phyloP scores from a whole-genome alignment of 2,329 filamentous ascomycete genomes.

The Cadophora gregata region DNA sequence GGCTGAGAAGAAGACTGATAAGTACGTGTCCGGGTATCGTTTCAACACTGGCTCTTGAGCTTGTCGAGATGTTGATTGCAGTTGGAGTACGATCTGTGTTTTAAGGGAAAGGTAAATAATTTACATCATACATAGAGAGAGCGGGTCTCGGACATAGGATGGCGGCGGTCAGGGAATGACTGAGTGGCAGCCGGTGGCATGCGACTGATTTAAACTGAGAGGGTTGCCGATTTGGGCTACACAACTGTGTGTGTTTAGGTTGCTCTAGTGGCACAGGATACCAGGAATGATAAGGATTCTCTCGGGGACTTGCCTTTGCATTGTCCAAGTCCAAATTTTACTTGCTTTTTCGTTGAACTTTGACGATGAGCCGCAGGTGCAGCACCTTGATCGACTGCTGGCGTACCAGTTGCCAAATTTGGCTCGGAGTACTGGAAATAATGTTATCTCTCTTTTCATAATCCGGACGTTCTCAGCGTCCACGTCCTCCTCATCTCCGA shows the following conservation, averaged over 20 bases:
- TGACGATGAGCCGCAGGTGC: neutral
- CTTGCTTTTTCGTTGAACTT: neutral
- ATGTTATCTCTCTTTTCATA: too few species aligned
- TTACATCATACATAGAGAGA: conserved; percentile 13
- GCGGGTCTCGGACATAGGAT: neutral
- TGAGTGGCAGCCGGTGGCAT: neutral
- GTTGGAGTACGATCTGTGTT: neutral
- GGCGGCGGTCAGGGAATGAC: neutral
- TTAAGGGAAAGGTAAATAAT: neutral
- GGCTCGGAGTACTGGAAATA: too few species aligned
- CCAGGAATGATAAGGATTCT: conserved; percentile 5
- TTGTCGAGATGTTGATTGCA: neutral
- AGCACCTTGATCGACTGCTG: neutral
- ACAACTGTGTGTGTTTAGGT: neutral
- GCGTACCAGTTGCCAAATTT: too few species aligned
- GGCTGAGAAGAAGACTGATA: conserved; percentile 27
- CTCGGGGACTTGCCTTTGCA: neutral
- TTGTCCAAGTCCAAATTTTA: neutral
- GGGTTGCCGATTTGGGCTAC: neutral
- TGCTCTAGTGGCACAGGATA: conserved; percentile 16
- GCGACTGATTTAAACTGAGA: neutral
- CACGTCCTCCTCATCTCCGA: too few species aligned
- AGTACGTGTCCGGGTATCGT: conserved; percentile 27
- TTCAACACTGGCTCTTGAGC: conserved; percentile 18
- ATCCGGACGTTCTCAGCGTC: too few species aligned